These are phyloP conservation scores for Pythium coloratum DNA, from an alignment of 352 stramenopile genomes.

Conservation along the genomic window DNA sequence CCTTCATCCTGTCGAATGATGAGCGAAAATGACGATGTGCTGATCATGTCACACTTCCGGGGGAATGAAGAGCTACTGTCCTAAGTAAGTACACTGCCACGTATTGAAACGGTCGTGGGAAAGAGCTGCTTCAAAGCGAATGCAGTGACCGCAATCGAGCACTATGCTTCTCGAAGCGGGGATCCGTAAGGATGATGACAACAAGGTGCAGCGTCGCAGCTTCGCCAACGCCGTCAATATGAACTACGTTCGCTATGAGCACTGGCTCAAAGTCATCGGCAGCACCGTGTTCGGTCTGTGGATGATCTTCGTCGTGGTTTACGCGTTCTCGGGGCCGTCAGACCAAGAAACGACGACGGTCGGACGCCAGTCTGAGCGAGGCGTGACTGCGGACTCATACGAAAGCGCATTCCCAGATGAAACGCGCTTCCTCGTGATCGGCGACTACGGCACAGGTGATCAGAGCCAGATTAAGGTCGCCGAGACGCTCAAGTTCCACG, in stretches of 20 bases:
- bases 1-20: conserved; percentile 41
- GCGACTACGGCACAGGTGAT: conserved; percentile 80
- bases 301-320: conserved; percentile 62
- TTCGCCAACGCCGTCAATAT: conserved; percentile 25
- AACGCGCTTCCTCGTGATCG: conserved; percentile 79
- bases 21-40: conserved; percentile 8
- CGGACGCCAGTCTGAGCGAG: conserved; percentile 9
- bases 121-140: not conserved
- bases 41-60: conserved; percentile 1
- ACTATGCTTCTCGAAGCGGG: conserved; percentile 65
- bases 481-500: conserved; percentile 59
- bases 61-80: not conserved
- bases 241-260: conserved; percentile 48
- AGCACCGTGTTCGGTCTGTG: conserved; percentile 54
- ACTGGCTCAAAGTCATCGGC: conserved; percentile 60
- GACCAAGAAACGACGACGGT: conserved; percentile 2
- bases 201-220: conserved; percentile 38
- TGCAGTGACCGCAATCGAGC: not conserved
- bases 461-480: conserved; percentile 60
- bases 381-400: conserved; percentile 24
- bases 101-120: conserved; percentile 9
- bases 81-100: conserved; percentile 12
- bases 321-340: conserved; percentile 26
- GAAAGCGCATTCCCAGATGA: conserved; percentile 50
- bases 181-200: conserved; percentile 54